Conservation (phyloP, 345 rosid species). For the Mangifera indica region DNA sequence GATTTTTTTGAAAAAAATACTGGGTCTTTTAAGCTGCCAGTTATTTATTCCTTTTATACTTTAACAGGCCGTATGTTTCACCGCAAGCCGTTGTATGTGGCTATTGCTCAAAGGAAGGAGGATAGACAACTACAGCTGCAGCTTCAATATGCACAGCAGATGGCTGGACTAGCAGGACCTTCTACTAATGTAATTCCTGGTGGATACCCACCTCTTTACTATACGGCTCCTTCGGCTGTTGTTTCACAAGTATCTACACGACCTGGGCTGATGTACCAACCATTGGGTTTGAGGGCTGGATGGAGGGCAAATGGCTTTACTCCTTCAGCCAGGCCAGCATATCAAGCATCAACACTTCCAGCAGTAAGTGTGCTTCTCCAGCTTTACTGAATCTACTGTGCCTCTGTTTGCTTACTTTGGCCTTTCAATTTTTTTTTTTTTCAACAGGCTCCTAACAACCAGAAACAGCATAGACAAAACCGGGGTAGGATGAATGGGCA, state of each 20-base stretch:
- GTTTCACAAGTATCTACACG: slow-evolving; percentile 48
- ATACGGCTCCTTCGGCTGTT: slow-evolving; percentile 49
- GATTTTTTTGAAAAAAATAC: too few relatives aligned
- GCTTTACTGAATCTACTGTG: neutral
- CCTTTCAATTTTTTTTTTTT: neutral
- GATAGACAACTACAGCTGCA: slow-evolving; percentile 21
- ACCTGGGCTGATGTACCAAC: slow-evolving; percentile 56
- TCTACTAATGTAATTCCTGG: slow-evolving; percentile 52
- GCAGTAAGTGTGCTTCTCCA: slow-evolving; percentile 32
- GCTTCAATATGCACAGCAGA: neutral
- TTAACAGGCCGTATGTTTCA: slow-evolving; percentile 39
- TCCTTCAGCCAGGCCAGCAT: slow-evolving; percentile 48
- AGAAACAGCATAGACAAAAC: slow-evolving; percentile 51
- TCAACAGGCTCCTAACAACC: slow-evolving; percentile 40
- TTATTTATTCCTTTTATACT: slow-evolving; percentile 7
- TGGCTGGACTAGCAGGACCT: slow-evolving; percentile 50
- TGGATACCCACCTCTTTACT: slow-evolving; percentile 59
- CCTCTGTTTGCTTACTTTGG: slow-evolving; percentile 5
- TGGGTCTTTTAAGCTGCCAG: neutral
- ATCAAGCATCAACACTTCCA: slow-evolving; percentile 49
- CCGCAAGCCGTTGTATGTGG: slow-evolving; percentile 39
- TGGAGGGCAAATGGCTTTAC: slow-evolving; percentile 54
- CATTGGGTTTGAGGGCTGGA: slow-evolving; percentile 52
- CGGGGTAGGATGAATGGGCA: slow-evolving; percentile 46
- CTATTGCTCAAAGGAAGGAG: slow-evolving; percentile 40